Base-by-base conservation (phyloP, 768 basidiomycete species). In the Agaricus blazei region DNA sequence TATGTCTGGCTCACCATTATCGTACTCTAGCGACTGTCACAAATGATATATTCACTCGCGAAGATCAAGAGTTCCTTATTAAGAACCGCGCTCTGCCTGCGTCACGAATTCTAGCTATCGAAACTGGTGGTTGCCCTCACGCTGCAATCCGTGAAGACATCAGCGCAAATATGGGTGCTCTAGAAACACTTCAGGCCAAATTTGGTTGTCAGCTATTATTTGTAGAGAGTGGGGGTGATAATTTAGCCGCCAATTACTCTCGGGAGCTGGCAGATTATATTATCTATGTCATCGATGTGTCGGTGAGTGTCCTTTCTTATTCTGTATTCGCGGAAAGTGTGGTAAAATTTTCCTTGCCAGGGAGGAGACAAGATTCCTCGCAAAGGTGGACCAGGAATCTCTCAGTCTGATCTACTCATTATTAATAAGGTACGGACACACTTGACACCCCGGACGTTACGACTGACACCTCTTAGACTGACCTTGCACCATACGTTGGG, bases 1-100 rank as follows among this genome's bases (percentile, higher is more conserved):
- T 15, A 41, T 2, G 19, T 41, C 6, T 41, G 44, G 54, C 43
- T 48, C 48, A 42, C 37, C 41, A 26, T 44, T 23, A 50, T 27
- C n/a, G 5, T n/a, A 14, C 15, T 27, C 19, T 44, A 71, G 95
- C 92, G 34, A 93, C 93, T 2, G 93, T 96, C 12, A 99, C 96
- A n/a, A 99, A 99, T 71, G 96, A 99, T 70, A 99, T 99, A 67
- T 99, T 99, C 72, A 99, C 96, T 36, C 81, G 89, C 23, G 96
- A 98, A 68, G 96, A 98, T 65, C 94, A 97, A 68, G 96, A 98
- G 64, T 99, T 99, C 70, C 75, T 99, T 37, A 96, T 99, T 65
- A 86, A 82, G 64, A 92, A 98, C 72, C 81, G 87, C 55, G 96
- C 96, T 0, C 82, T 99, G 5, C 88, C 91, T 0, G 69, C 84